These are phyloP conservation scores for Tylopilus balloui DNA, from an alignment of 768 basidiomycete species.

Conservation along the genomic window DNA sequence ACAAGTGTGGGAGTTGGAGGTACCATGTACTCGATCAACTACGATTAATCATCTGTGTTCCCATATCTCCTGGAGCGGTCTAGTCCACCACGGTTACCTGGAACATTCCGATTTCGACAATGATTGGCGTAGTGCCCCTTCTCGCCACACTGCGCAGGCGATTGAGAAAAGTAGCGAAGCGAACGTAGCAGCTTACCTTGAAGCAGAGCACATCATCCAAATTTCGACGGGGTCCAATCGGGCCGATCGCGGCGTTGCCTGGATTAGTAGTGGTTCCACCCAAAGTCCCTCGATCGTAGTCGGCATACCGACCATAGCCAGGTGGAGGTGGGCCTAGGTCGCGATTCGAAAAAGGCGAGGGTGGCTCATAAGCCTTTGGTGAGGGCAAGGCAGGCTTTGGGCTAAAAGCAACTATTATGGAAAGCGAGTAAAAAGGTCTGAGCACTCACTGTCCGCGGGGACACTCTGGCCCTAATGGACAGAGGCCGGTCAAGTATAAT, in stretches of 20 bases:
- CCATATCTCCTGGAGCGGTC: constrained; percentile 43
- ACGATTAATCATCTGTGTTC: constrained; percentile 26
- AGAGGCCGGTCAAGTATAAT: constrained; percentile 87
- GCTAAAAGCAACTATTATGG: constrained; percentile 37
- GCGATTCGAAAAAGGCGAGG: constrained; percentile 66
- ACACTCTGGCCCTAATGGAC: constrained; percentile 86
- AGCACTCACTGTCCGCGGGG: constrained; percentile 78
- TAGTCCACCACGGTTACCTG: constrained; percentile 83
- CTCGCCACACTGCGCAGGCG: constrained; percentile 65
- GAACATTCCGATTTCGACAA: constrained; percentile 86
- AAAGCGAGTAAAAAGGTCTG: constrained; percentile 1
- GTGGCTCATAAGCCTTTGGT: constrained; percentile 72
- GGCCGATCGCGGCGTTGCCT: constrained; percentile 27
- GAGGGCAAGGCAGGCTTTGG: constrained; percentile 73
- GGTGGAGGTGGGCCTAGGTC: constrained; percentile 90
- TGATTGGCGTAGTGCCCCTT: constrained; percentile 95
- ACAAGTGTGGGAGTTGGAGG: neutral
- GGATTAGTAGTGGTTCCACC: constrained; percentile 28
- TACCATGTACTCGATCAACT: neutral
- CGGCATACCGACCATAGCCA: constrained; percentile 81
- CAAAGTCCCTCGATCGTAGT: constrained; percentile 54
- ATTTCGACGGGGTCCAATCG: constrained; percentile 58
- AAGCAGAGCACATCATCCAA: constrained; percentile 83
- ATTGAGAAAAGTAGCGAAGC: constrained; percentile 2
- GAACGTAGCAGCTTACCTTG: constrained; percentile 51